These are phyloP conservation scores for Agrocybe chaxingu DNA, from an alignment of 768 basidiomycete species.

Conservation along the genomic window DNA sequence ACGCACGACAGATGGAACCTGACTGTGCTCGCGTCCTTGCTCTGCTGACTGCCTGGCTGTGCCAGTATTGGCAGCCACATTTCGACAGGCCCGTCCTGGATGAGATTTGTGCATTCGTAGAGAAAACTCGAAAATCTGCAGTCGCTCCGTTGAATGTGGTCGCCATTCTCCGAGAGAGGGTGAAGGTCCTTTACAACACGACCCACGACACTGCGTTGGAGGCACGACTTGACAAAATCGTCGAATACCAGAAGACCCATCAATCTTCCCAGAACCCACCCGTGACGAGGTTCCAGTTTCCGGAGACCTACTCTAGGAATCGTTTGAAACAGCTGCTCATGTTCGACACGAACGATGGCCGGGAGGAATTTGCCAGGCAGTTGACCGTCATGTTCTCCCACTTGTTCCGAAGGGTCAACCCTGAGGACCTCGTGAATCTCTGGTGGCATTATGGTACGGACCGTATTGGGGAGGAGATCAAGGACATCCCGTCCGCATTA, in stretches of 20 bases:
- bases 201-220: conserved; percentile 7
- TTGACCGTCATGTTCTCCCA: conserved; percentile 36
- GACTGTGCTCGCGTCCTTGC: too few relatives aligned
- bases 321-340: conserved; percentile 4
- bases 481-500: too few relatives aligned
- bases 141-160: too few relatives aligned
- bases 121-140: not conserved
- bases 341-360: conserved; percentile 34
- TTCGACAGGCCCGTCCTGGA: conserved; percentile 42
- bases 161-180: too few relatives aligned
- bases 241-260: too few relatives aligned
- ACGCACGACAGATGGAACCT: conserved; percentile 34
- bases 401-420: conserved; percentile 36
- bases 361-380: conserved; percentile 43
- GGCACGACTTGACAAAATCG: too few relatives aligned
- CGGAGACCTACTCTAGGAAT: conserved; percentile 18
- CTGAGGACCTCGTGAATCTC: conserved; percentile 38
- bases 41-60: conserved; percentile 4
- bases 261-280: not conserved
- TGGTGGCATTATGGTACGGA: conserved; percentile 21
- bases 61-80: conserved; percentile 47
- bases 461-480: too few relatives aligned
- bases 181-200: not conserved
- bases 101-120: conserved; percentile 5
- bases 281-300: conserved; percentile 19